These are phyloP conservation scores for Piper longum DNA, from an alignment of 164 flowering plant genomes.

Conservation along the genomic window DNA sequence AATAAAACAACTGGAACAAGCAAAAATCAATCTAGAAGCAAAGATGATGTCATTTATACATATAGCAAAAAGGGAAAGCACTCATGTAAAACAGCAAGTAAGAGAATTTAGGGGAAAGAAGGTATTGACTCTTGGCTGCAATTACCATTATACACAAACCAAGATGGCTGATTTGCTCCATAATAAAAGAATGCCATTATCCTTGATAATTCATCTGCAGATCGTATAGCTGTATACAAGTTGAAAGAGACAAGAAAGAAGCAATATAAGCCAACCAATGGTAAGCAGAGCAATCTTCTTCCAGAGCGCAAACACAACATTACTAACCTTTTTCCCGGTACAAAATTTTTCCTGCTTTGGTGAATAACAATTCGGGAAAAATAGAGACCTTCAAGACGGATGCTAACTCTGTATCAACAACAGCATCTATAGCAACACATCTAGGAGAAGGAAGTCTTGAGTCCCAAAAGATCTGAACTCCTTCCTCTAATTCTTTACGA, in stretches of 20 bases:
- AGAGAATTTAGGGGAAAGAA: slow-evolving; percentile 10
- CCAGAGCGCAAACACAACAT: background rate
- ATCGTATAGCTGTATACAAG: slow-evolving; percentile 21
- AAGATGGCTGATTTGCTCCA: slow-evolving; percentile 78
- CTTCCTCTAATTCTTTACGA: slow-evolving; percentile 60
- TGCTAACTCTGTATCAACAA: slow-evolving; percentile 56
- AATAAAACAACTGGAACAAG: too few species aligned
- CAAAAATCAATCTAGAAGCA: too few species aligned
- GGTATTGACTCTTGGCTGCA: slow-evolving; percentile 51
- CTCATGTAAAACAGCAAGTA: too few species aligned
- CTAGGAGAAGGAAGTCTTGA: slow-evolving; percentile 88
- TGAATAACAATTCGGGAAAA: slow-evolving; percentile 78
- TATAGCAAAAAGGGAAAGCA: too few species aligned
- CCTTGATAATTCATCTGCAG: slow-evolving; percentile 80
- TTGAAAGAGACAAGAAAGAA: background rate
- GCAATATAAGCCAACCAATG: background rate
- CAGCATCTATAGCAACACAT: slow-evolving; percentile 93
- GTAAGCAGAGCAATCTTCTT: background rate
- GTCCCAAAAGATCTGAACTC: slow-evolving; percentile 84
- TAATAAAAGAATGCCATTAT: slow-evolving; percentile 92
- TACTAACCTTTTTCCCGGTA: slow-evolving; percentile 70
- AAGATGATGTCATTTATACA: too few species aligned
- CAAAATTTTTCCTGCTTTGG: slow-evolving; percentile 83
- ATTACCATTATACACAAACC: slow-evolving; percentile 19
- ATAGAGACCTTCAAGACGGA: slow-evolving; percentile 60